Conservation (phyloP, 2,329 filamentous ascomycete species). For the Cyanodermella asteris region DNA sequence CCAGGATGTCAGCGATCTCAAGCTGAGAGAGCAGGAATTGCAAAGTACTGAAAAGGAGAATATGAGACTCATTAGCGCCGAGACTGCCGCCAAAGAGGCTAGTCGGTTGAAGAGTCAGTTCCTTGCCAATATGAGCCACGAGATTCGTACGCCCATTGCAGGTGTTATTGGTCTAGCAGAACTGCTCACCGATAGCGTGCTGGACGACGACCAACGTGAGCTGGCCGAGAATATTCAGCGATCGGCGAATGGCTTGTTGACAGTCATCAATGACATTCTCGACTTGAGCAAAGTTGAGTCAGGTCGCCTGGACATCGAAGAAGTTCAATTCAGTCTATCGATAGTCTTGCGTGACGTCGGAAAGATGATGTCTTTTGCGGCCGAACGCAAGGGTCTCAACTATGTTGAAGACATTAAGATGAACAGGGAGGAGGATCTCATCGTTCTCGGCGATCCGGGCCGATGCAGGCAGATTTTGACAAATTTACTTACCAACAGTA, state of each 20-base stretch:
- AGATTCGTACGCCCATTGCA: conserved; percentile 57
- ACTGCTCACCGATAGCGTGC: conserved; percentile 43
- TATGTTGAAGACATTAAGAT: conserved; percentile 44
- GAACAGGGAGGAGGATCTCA: conserved; percentile 39
- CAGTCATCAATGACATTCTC: conserved; percentile 65
- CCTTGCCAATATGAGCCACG: conserved; percentile 60
- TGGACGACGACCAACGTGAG: conserved; percentile 50
- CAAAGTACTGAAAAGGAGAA: conserved; percentile 41
- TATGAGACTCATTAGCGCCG: conserved; percentile 47
- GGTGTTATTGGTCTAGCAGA: conserved; percentile 67
- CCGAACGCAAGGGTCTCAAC: conserved; percentile 48
- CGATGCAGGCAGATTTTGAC: conserved; percentile 57
- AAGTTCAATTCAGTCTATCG: conserved; percentile 57
- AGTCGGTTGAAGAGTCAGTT: conserved; percentile 64
- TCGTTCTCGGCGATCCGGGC: conserved; percentile 58
- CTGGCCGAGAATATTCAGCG: conserved; percentile 59
- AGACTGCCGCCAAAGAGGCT: conserved; percentile 58
- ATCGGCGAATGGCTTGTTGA: conserved; percentile 54
- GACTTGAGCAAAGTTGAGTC: conserved; percentile 70
- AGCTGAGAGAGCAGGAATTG: conserved; percentile 16
- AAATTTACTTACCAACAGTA: conserved; percentile 55
- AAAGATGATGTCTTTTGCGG: conserved; percentile 60
- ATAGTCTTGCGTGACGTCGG: conserved; percentile 52
- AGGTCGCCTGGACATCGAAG: conserved; percentile 54
- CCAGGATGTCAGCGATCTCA: conserved; percentile 57